Percentiles rank a stretch among this genome's conserved stretches.
Conservation (phyloP, 768 basidiomycete species). For the Leccinum longicurvipes region DNA sequence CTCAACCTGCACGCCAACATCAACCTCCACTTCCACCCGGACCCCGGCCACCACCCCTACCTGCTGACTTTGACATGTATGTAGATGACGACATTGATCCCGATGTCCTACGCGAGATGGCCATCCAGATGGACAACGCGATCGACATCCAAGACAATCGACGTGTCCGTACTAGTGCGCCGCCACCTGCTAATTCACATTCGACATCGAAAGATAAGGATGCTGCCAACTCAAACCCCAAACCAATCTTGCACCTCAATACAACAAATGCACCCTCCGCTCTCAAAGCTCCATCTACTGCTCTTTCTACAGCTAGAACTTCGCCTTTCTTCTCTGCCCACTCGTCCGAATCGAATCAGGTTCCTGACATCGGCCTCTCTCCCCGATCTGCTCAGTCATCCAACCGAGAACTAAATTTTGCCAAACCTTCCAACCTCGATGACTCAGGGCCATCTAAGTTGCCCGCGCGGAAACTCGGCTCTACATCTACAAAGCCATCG, state of each 20-base stretch:
- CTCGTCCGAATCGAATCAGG: constrained; percentile 4
- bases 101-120: constrained; percentile 25
- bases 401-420: constrained; percentile 13
- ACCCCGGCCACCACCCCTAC: constrained; percentile 10
- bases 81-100: constrained; percentile 29
- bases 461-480: constrained; percentile 2
- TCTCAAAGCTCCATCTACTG: constrained; percentile 1
- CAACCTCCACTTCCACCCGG: constrained; percentile 7
- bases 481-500: constrained; percentile 8
- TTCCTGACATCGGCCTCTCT: constrained; percentile 27
- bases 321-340: constrained; percentile 22
- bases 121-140: constrained; percentile 15
- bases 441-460: constrained; percentile 23
- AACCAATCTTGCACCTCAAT: not conserved
- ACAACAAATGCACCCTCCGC: constrained; percentile 9
- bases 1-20: constrained; percentile 14
- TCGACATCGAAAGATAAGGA: constrained; percentile 3
- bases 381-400: constrained; percentile 28
- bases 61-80: constrained; percentile 20
- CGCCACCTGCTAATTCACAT: not conserved
- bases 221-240: not conserved
- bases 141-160: constrained; percentile 3
- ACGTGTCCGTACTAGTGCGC: not conserved
- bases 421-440: constrained; percentile 30
- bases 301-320: constrained; percentile 1